Conservation (phyloP, 441 rosid genomes). For the Daphne laureola region DNA sequence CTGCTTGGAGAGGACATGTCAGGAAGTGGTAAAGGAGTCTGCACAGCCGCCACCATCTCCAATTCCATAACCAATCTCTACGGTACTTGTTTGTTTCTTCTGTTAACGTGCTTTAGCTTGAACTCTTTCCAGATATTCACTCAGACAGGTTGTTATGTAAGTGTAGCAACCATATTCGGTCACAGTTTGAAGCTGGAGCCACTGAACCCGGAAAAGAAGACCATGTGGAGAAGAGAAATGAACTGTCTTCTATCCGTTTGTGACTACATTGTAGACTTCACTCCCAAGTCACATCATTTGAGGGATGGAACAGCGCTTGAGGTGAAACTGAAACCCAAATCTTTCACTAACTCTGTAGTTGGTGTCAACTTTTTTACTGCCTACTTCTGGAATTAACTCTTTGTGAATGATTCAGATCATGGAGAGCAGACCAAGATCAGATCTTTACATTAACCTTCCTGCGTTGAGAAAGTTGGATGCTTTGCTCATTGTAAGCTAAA, state of each 20-base stretch:
- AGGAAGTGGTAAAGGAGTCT: slow-evolving; percentile 66
- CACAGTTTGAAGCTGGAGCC: slow-evolving; percentile 56
- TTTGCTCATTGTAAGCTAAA: slow-evolving; percentile 40
- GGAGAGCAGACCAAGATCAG: slow-evolving; percentile 51
- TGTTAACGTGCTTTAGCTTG: background rate
- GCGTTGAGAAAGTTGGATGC: slow-evolving; percentile 57
- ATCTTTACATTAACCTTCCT: slow-evolving; percentile 53
- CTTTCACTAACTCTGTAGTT: background rate
- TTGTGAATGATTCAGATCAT: slow-evolving; percentile 28
- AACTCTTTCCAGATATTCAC: slow-evolving; percentile 6
- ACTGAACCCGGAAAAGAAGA: slow-evolving; percentile 40
- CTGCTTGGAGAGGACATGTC: slow-evolving; percentile 75
- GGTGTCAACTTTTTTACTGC: no score
- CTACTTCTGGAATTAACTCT: no score
- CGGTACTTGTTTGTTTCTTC: slow-evolving; percentile 27
- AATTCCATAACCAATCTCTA: slow-evolving; percentile 68
- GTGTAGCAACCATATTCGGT: slow-evolving; percentile 59
- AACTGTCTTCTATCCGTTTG: slow-evolving; percentile 55
- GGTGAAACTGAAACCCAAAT: slow-evolving; percentile 21
- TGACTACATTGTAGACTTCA: slow-evolving; percentile 42
- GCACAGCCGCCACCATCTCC: slow-evolving; percentile 54
- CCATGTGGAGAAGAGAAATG: slow-evolving; percentile 66
- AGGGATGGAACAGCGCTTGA: slow-evolving; percentile 38
- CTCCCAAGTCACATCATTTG: slow-evolving; percentile 37
- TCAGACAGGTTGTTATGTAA: background rate